These are phyloP conservation scores for Parasitella parasitica DNA, from an alignment of 371 early-diverging fungal species.

Conservation along the genomic window DNA sequence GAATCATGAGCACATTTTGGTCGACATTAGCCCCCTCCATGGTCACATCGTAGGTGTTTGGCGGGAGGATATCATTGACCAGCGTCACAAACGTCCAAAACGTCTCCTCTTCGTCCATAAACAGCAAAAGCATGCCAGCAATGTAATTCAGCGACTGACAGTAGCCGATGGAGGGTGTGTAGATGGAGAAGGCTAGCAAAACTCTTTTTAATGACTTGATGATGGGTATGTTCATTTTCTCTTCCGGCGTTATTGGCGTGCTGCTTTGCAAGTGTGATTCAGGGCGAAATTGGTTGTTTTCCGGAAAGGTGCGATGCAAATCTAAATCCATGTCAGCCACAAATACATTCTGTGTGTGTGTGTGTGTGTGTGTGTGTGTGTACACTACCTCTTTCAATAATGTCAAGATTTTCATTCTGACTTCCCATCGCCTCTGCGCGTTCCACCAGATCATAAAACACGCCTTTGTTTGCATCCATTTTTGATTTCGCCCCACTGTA, in stretches of 20 bases:
- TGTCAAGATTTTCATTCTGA: constrained; percentile 68
- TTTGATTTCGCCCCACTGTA: constrained; percentile 82
- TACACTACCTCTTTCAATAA: constrained; percentile 64
- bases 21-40: constrained; percentile 83
- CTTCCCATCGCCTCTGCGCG: constrained; percentile 53
- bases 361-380: background rate
- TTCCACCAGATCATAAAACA: constrained; percentile 57
- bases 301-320: constrained; percentile 84
- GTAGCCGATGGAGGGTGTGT: constrained; percentile 77
- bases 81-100: constrained; percentile 82
- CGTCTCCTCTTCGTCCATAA: constrained; percentile 77
- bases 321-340: constrained; percentile 33
- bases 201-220: constrained; percentile 70
- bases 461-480: constrained; percentile 56
- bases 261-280: constrained; percentile 5
- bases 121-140: constrained; percentile 77
- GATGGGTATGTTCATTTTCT: constrained; percentile 50
- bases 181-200: constrained; percentile 68
- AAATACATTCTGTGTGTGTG: background rate
- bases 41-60: constrained; percentile 75
- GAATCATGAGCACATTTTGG: constrained; percentile 73
- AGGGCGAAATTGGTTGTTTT: constrained; percentile 61
- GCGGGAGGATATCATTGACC: constrained; percentile 73
- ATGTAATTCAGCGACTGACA: constrained; percentile 88
- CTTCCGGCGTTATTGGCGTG: constrained; percentile 17